phyloP scores from a whole-genome alignment of 75 land plant genomes.

The Pinus tabuliformis region DNA sequence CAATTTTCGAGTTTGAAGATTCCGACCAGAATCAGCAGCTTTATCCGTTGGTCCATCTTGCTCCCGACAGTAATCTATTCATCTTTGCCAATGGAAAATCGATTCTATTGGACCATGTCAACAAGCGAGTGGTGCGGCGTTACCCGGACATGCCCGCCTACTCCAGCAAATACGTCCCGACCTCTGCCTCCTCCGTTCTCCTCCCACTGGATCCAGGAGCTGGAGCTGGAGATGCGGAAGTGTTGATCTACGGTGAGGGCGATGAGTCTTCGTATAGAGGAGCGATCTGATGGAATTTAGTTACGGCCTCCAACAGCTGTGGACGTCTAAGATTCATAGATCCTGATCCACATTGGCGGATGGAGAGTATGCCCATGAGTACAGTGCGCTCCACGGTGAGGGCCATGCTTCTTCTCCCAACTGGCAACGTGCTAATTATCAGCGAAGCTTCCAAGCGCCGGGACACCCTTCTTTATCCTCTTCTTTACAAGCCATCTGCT shows the following conservation, averaged over 20 bases:
- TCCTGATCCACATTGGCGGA: too few relatives aligned
- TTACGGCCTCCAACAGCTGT: conserved; percentile 35
- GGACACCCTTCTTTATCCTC: too few relatives aligned
- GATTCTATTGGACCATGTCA: conserved; percentile 30
- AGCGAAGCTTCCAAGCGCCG: conserved; percentile 55
- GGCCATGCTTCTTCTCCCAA: conserved; percentile 75
- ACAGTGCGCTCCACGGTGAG: conserved; percentile 66
- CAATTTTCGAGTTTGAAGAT: conserved; percentile 17
- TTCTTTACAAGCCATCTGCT: too few relatives aligned
- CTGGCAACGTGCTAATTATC: conserved; percentile 73
- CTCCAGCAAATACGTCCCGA: too few relatives aligned
- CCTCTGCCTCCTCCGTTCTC: too few relatives aligned
- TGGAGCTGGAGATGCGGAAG: too few relatives aligned
- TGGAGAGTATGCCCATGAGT: conserved; percentile 66
- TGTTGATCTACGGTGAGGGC: conserved; percentile 65
- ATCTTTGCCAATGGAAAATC: conserved; percentile 53
- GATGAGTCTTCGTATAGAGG: conserved; percentile 35
- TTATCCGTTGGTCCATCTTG: conserved; percentile 77
- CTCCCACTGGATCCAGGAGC: too few relatives aligned
- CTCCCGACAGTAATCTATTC: conserved; percentile 72
- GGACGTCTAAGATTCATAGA: conserved; percentile 57
- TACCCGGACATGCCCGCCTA: too few relatives aligned
- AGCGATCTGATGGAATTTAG: conserved; percentile 1
- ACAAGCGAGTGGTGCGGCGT: conserved; percentile 14
- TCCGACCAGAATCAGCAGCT: conserved; percentile 47